phyloP scores from a whole-genome alignment of 2,329 filamentous ascomycete species.

The Diaporthe caulivora region DNA sequence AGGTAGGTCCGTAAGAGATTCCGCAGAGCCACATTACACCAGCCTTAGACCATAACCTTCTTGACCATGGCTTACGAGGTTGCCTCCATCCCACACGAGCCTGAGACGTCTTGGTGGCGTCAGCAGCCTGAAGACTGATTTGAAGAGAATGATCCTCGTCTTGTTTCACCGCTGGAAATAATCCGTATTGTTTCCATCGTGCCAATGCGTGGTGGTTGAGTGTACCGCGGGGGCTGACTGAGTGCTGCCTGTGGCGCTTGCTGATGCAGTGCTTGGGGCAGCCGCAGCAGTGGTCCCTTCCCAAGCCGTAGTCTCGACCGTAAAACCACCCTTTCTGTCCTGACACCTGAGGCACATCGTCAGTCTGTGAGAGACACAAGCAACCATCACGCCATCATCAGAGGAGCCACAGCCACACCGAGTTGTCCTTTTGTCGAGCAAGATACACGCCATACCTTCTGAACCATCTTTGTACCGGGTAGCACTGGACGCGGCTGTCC shows the following conservation, averaged over 20 bases:
- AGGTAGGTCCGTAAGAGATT: not conserved
- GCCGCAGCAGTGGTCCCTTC: slow-evolving; percentile 53
- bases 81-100: not conserved
- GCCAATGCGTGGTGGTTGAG: slow-evolving; percentile 49
- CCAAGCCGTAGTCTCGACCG: slow-evolving; percentile 75
- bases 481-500: slow-evolving; percentile 66
- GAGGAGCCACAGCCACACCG: not conserved
- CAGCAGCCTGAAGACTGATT: not conserved
- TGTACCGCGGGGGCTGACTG: not conserved
- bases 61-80: no score
- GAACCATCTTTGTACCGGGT: slow-evolving; percentile 70
- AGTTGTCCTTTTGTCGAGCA: not conserved
- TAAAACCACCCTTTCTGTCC: slow-evolving; percentile 68
- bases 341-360: slow-evolving; percentile 60
- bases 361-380: not conserved
- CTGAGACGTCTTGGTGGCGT: no score
- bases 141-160: not conserved
- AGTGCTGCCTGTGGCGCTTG: slow-evolving; percentile 41
- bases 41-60: not conserved
- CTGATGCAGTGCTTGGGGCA: slow-evolving; percentile 43
- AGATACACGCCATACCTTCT: slow-evolving; percentile 60
- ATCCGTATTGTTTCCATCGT: slow-evolving; percentile 47
- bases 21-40: not conserved
- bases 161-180: slow-evolving; percentile 22
- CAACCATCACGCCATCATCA: not conserved